Percentiles rank a stretch among this genome's conserved stretches.
phyloP scores from a whole-genome alignment of 31 red algal genomes.

The Asparagopsis taxiformis region DNA sequence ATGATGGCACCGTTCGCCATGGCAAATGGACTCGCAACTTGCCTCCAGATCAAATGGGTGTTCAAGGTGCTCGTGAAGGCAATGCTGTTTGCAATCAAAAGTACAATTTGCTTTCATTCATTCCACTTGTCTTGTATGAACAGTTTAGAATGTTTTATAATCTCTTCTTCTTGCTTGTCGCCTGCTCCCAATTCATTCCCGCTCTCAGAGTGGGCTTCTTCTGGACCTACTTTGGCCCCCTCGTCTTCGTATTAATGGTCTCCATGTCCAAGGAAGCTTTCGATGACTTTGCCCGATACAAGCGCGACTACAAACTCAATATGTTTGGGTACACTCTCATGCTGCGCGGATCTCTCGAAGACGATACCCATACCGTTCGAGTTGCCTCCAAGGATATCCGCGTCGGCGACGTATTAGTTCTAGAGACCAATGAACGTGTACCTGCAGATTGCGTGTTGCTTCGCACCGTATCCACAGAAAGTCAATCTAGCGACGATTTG shows the following conservation, averaged over 20 bases:
- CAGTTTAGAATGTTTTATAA: conserved; percentile 99
- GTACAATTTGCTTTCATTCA: conserved; percentile 69
- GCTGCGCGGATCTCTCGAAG: conserved; percentile 1
- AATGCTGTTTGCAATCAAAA: conserved; percentile 78
- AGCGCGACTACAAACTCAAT: conserved; percentile 80
- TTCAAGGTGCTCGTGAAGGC: not conserved
- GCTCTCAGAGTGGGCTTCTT: conserved; percentile 92
- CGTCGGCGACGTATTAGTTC: conserved; percentile 85
- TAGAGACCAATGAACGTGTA: conserved; percentile 90
- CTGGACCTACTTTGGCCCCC: conserved; percentile 94
- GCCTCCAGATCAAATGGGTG: not conserved
- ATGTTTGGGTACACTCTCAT: conserved; percentile 72
- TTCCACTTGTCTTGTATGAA: conserved; percentile 86
- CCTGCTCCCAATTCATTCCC: conserved; percentile 86
- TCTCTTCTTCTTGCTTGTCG: conserved; percentile 91
- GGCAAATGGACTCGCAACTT: conserved; percentile 7
- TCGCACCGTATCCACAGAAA: conserved; percentile 43
- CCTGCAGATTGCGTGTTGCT: conserved; percentile 95
- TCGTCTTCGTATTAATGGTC: conserved; percentile 86
- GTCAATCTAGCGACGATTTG: not conserved
- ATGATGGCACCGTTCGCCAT: conserved; percentile 20
- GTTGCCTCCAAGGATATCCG: conserved; percentile 82
- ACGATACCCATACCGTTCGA: conserved; percentile 1
- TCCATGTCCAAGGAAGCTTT: conserved; percentile 86
- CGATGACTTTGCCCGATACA: conserved; percentile 83